Evolutionary conservation across 2,329 filamentous ascomycete species (phyloP).

Genomic region (Lasiodiplodia theobromae): DNA sequence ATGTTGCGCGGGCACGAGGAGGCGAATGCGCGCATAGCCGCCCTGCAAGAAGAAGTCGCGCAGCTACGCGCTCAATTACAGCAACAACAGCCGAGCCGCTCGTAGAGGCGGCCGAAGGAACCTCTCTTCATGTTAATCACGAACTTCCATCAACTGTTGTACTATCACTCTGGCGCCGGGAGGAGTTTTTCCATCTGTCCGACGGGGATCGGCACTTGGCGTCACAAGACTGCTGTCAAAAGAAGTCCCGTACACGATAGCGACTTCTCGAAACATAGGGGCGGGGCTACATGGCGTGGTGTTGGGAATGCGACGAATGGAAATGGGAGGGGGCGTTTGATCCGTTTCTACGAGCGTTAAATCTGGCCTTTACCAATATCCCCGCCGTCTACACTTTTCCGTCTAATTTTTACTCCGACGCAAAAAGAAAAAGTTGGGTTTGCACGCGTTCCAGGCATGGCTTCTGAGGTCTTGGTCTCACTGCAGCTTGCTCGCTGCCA

Average conservation of each 20-base stretch:
- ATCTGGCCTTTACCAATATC: background rate
- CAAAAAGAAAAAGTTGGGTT: conserved; percentile 26
- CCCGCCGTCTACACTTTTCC: background rate
- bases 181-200: conserved; percentile 30
- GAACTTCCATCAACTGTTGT: conserved; percentile 30
- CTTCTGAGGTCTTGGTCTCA: conserved; percentile 18
- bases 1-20: conserved; percentile 57
- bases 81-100: conserved; percentile 28
- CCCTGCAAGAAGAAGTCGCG: conserved; percentile 54
- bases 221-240: conserved; percentile 28
- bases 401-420: conserved; percentile 17
- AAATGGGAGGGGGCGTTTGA: conserved; percentile 11
- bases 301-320: conserved; percentile 13
- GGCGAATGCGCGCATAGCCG: conserved; percentile 53
- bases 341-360: conserved; percentile 9
- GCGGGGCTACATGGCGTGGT: conserved; percentile 17
- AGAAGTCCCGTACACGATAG: conserved; percentile 42
- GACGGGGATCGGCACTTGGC: conserved; percentile 27
- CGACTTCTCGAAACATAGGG: conserved; percentile 32
- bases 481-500: conserved; percentile 23
- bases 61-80: conserved; percentile 27
- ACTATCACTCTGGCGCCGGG: conserved; percentile 31
- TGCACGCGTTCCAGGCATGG: conserved; percentile 20
- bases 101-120: conserved; percentile 16
- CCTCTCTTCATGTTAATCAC: conserved; percentile 28